Percentiles rank a stretch among this genome's conserved stretches.
phyloP scores from a whole-genome alignment of 495 filamentous ascomycete species.

The Lineolata rhizophorae region DNA sequence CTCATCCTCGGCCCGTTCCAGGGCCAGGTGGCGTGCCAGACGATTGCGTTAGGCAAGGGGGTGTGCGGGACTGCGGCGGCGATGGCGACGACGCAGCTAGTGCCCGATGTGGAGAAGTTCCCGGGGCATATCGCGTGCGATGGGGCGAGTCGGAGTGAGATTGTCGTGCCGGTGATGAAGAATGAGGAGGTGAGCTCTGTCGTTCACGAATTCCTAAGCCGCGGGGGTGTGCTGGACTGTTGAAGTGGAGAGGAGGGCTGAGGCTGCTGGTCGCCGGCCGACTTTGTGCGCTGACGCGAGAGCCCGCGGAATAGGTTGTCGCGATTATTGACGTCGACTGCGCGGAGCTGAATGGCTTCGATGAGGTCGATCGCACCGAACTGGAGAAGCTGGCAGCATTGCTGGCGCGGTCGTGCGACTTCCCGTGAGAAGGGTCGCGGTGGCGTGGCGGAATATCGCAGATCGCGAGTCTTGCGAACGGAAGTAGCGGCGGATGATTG shows the following conservation, averaged over 20 bases:
- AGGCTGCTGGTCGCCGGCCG: background rate
- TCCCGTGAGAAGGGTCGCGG: no score
- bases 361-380: slow-evolving; percentile 44
- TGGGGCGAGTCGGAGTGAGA: slow-evolving; percentile 60
- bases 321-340: slow-evolving; percentile 86
- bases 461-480: no score
- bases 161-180: slow-evolving; percentile 64
- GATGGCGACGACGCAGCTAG: slow-evolving; percentile 40
- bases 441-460: no score
- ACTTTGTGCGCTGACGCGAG: slow-evolving; percentile 6
- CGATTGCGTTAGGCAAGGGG: slow-evolving; percentile 54
- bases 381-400: slow-evolving; percentile 50
- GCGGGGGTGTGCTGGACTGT: background rate
- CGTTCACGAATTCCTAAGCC: slow-evolving; percentile 4
- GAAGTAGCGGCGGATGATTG: no score
- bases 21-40: slow-evolving; percentile 74
- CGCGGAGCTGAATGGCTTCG: slow-evolving; percentile 45
- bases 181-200: slow-evolving; percentile 33
- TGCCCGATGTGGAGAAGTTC: slow-evolving; percentile 54
- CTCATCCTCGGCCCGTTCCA: slow-evolving; percentile 77
- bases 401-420: slow-evolving; percentile 49
- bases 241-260: slow-evolving; percentile 1
- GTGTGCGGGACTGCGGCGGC: slow-evolving; percentile 66
- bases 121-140: slow-evolving; percentile 89
- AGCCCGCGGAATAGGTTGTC: slow-evolving; percentile 31